Conservation (phyloP, 2,329 filamentous ascomycete species). For the Sclerotinia nivalis region DNA sequence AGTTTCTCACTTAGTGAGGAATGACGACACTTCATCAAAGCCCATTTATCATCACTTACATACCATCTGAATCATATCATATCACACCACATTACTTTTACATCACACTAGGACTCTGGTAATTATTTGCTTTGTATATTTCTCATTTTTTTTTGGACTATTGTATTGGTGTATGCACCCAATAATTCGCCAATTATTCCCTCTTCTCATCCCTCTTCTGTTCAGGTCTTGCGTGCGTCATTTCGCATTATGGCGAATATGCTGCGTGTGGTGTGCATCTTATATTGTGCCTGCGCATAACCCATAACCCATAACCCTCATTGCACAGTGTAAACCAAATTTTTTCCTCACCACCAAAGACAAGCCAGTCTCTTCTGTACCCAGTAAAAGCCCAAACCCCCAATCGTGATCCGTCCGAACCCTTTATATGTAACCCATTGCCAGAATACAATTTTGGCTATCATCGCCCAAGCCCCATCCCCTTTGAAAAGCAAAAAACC, state of each 20-base stretch:
- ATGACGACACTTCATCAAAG: conserved; percentile 15
- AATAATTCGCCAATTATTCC: not conserved
- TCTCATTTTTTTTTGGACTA: not conserved
- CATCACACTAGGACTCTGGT: not conserved
- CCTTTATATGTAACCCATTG: conserved; percentile 21
- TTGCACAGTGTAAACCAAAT: conserved; percentile 15
- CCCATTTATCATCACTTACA: not conserved
- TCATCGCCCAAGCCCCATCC: not conserved
- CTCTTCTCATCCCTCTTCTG: not conserved
- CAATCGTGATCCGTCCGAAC: conserved; percentile 6
- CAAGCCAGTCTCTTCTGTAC: conserved; percentile 3
- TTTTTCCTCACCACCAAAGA: conserved; percentile 10
- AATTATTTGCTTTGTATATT: conserved; percentile 1
- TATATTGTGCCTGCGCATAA: conserved; percentile 2
- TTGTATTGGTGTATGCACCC: not conserved
- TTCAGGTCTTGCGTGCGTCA: not conserved
- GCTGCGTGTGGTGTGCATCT: conserved; percentile 6
- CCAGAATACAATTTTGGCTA: conserved; percentile 12
- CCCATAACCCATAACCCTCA: not conserved
- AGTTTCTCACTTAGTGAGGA: not conserved
- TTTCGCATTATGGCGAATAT: conserved; percentile 1
- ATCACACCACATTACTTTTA: not conserved
- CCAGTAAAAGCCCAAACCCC: conserved; percentile 10
- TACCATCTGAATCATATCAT: conserved; percentile 1
- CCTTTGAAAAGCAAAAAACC: not conserved